Conservation (phyloP, 768 basidiomycete species). For the Boletus rubescentipes region DNA sequence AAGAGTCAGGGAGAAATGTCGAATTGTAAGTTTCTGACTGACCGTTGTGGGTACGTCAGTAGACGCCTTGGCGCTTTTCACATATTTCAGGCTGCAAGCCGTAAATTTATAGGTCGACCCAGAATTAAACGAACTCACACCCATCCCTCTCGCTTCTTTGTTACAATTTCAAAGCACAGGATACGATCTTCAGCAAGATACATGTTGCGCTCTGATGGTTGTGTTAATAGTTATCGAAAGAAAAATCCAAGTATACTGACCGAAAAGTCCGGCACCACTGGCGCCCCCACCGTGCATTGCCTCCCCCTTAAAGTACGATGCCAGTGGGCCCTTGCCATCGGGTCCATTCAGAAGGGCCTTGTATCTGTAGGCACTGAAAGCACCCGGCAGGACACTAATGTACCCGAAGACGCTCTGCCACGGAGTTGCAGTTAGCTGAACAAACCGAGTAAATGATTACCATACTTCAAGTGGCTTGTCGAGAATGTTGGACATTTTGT, state of each 20-base stretch:
- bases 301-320: slow-evolving; percentile 93
- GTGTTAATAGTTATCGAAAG: neutral
- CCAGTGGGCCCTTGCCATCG: slow-evolving; percentile 86
- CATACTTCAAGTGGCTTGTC: slow-evolving; percentile 91
- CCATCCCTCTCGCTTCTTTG: slow-evolving; percentile 84
- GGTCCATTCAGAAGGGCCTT: slow-evolving; percentile 83
- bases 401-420: slow-evolving; percentile 77
- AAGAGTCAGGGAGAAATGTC: neutral
- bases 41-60: slow-evolving; percentile 93
- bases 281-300: slow-evolving; percentile 68
- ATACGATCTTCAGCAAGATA: slow-evolving; percentile 91
- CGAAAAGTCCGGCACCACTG: slow-evolving; percentile 67
- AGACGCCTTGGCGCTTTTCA: slow-evolving; percentile 90
- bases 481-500: slow-evolving; percentile 95
- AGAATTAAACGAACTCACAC: slow-evolving; percentile 46
- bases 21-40: slow-evolving; percentile 11
- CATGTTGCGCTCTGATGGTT: slow-evolving; percentile 72
- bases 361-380: slow-evolving; percentile 91
- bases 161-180: slow-evolving; percentile 90
- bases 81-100: slow-evolving; percentile 67
- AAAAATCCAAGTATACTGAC: slow-evolving; percentile 22
- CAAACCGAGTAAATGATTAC: slow-evolving; percentile 3
- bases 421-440: neutral
- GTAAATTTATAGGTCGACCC: neutral
- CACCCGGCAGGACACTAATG: slow-evolving; percentile 87